These are phyloP conservation scores for Gossypium trilobum DNA, from an alignment of 441 rosid genomes.

Conservation along the genomic window DNA sequence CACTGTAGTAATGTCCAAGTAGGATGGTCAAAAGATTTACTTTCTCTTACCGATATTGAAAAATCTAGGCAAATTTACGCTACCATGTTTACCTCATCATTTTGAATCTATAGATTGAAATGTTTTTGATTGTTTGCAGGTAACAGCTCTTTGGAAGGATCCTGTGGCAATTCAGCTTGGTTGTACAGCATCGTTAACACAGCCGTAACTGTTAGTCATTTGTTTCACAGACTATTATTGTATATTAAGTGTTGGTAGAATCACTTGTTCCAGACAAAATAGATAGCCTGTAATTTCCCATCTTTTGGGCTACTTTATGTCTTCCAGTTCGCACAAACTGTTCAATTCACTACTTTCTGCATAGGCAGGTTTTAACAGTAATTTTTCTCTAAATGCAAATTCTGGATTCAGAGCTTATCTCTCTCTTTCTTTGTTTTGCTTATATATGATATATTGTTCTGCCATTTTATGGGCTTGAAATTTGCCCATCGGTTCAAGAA, in stretches of 20 bases:
- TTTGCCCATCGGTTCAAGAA: too few species aligned
- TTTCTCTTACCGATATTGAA: not conserved
- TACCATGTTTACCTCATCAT: not conserved
- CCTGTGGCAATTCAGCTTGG: not conserved
- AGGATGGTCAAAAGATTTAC: not conserved
- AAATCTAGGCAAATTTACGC: not conserved
- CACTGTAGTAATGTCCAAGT: not conserved
- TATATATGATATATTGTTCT: too few species aligned
- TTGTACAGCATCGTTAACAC: constrained; percentile 12
- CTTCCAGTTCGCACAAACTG: too few species aligned
- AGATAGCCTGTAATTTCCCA: too few species aligned
- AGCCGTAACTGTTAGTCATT: not conserved
- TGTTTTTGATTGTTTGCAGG: constrained; percentile 10
- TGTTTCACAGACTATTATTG: not conserved
- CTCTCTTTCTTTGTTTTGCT: too few species aligned
- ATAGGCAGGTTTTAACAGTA: too few species aligned
- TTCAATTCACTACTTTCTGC: too few species aligned
- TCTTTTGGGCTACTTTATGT: too few species aligned
- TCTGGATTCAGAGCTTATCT: too few species aligned
- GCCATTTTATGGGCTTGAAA: too few species aligned
- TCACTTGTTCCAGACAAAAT: not conserved
- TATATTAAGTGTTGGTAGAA: not conserved
- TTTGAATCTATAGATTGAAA: not conserved
- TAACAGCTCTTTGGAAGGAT: not conserved
- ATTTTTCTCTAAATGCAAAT: too few species aligned